A percentile compares a stretch with the other conserved stretches of the same genome.
Evolutionary conservation across 495 filamentous ascomycete genomes (phyloP).

Genomic region (Viridothelium virens): DNA sequence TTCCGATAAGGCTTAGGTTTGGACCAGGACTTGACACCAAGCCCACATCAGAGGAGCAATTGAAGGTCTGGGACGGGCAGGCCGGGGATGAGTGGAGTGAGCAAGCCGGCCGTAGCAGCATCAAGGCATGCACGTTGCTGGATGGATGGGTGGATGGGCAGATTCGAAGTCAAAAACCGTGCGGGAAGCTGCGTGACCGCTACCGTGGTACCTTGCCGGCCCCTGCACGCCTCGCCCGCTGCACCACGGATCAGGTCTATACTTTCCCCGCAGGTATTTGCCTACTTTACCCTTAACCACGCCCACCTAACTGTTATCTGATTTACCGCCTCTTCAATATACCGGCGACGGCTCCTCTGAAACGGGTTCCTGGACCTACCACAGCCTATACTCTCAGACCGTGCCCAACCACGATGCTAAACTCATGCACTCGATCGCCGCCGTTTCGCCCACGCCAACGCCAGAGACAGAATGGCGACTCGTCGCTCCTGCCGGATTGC

Average conservation of each 20-base stretch:
- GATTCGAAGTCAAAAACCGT: background rate
- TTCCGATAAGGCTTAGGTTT: slow-evolving; percentile 6
- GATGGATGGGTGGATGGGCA: background rate
- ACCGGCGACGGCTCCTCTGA: background rate
- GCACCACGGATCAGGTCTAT: background rate
- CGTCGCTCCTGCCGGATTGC: background rate
- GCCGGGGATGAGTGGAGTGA: background rate
- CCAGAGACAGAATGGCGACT: background rate
- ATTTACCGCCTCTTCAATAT: background rate
- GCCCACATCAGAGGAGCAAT: background rate
- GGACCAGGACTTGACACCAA: background rate
- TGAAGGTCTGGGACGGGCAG: background rate
- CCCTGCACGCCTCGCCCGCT: background rate
- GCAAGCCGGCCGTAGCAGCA: too few species aligned
- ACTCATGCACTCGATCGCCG: background rate
- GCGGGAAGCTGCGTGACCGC: background rate
- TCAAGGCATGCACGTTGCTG: too few species aligned
- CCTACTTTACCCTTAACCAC: too few species aligned
- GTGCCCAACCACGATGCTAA: background rate
- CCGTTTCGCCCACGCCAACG: background rate
- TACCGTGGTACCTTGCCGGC: too few species aligned
- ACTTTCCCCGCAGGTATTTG: background rate
- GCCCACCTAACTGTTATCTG: too few species aligned
- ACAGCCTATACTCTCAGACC: background rate
- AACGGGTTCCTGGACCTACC: background rate